A percentile compares a stretch with the other conserved stretches of the same genome.
Evolutionary conservation across 176 grass and related monocot genomes (phyloP).

Genomic region (Oryza meyeriana): DNA sequence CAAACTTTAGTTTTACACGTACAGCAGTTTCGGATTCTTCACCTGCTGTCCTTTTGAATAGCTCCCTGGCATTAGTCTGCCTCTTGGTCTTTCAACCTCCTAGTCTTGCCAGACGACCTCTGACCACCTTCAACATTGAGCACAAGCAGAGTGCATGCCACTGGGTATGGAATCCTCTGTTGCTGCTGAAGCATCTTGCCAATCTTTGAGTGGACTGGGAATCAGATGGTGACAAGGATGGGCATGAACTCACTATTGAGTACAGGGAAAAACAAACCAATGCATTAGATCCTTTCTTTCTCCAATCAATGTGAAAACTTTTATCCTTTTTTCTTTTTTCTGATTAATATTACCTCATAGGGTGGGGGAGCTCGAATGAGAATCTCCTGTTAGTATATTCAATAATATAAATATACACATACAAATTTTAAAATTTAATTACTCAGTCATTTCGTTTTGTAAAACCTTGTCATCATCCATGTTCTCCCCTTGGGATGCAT

Average conservation of each 20-base stretch:
- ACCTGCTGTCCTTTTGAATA: too few species aligned
- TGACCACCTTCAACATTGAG: not conserved
- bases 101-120: not conserved
- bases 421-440: too few species aligned
- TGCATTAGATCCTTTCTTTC: too few species aligned
- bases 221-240: not conserved
- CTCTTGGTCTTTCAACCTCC: not conserved
- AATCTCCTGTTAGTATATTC: too few species aligned
- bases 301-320: too few species aligned
- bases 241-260: not conserved
- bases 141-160: not conserved
- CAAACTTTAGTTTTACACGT: not conserved
- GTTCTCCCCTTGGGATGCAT: not conserved
- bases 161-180: not conserved
- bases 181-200: not conserved
- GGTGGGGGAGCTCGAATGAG: too few species aligned
- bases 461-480: not conserved
- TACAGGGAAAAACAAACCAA: not conserved
- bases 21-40: too few species aligned
- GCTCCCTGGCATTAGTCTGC: not conserved
- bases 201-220: not conserved
- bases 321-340: too few species aligned
- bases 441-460: too few species aligned
- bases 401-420: too few species aligned
- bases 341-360: too few species aligned